Conservation (phyloP, 805 yeast genomes). For the Candida anglica region DNA sequence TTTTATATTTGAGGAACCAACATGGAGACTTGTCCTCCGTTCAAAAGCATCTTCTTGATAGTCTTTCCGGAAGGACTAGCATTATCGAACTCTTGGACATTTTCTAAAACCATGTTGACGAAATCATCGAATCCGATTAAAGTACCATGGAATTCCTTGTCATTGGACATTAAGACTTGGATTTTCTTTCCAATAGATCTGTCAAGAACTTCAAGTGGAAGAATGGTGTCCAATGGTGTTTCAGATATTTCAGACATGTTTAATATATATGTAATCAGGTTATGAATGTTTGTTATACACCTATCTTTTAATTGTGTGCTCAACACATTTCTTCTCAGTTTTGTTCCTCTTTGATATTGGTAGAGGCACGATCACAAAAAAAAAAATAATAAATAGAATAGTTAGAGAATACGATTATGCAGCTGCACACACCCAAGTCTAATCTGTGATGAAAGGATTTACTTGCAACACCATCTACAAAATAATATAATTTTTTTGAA, state of each 20-base stretch:
- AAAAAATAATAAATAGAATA: too few relatives aligned
- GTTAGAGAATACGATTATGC: too few relatives aligned
- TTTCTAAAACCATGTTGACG: constrained; percentile 84
- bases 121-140: constrained; percentile 92
- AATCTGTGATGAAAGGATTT: too few relatives aligned
- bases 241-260: constrained; percentile 1
- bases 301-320: too few relatives aligned
- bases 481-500: too few relatives aligned
- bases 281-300: too few relatives aligned
- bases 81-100: constrained; percentile 60
- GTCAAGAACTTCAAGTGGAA: constrained; percentile 86
- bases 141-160: constrained; percentile 82
- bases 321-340: too few relatives aligned
- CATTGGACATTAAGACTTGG: constrained; percentile 60
- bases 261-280: background rate
- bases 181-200: constrained; percentile 78
- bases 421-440: too few relatives aligned
- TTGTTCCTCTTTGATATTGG: too few relatives aligned
- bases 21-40: constrained; percentile 74
- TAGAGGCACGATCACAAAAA: too few relatives aligned
- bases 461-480: too few relatives aligned
- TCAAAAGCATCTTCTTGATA: constrained; percentile 57
- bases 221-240: constrained; percentile 15
- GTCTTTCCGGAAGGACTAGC: constrained; percentile 43
- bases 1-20: constrained; percentile 26